These are phyloP conservation scores for Cnidoscolus chayamansa DNA, from an alignment of 441 rosid species.

Conservation along the genomic window DNA sequence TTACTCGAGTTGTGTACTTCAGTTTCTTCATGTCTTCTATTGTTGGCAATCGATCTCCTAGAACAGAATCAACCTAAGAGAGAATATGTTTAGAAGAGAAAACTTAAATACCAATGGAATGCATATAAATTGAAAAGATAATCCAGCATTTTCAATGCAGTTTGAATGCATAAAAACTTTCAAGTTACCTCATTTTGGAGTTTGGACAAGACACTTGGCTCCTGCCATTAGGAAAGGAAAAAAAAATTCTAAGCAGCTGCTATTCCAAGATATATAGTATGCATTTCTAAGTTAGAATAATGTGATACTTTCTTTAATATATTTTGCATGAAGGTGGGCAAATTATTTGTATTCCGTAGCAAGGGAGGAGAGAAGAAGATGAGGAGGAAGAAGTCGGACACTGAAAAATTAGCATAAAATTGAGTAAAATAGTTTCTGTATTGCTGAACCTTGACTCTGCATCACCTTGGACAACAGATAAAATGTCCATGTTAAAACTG, in stretches of 20 bases:
- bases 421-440: not conserved
- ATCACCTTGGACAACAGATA: constrained; percentile 77
- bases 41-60: constrained; percentile 86
- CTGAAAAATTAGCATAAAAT: not conserved
- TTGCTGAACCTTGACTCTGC: constrained; percentile 10
- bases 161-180: constrained; percentile 6
- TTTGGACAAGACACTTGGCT: constrained; percentile 71
- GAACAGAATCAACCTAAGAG: constrained; percentile 77
- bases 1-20: constrained; percentile 87
- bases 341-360: not conserved
- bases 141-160: constrained; percentile 1
- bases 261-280: not conserved
- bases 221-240: constrained; percentile 45
- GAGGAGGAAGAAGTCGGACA: not conserved
- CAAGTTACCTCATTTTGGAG: constrained; percentile 78
- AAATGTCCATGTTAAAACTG: constrained; percentile 98
- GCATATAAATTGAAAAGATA: constrained; percentile 16
- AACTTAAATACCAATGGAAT: not conserved
- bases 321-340: not conserved
- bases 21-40: constrained; percentile 85
- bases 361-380: not conserved
- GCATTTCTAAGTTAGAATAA: not conserved
- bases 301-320: not conserved
- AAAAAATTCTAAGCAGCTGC: constrained; percentile 1
- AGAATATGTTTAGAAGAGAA: constrained; percentile 4